These are phyloP conservation scores for Dipteronia sinensis DNA, from an alignment of 345 rosid genomes.

Conservation along the genomic window DNA sequence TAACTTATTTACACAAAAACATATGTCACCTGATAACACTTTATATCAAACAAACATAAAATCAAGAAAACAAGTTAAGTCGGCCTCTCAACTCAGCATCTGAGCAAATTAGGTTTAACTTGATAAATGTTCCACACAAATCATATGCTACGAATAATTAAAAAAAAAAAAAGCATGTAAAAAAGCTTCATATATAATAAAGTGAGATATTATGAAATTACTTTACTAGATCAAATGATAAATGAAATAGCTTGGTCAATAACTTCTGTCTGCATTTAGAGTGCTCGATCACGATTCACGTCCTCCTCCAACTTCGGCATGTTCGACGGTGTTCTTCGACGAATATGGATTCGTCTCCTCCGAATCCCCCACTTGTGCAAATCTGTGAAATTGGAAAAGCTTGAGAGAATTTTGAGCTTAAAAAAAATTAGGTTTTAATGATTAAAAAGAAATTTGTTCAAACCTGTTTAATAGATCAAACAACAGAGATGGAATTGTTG, in stretches of 20 bases:
- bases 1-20: background rate
- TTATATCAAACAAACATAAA: background rate
- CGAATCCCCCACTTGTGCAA: no score
- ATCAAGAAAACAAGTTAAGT: background rate
- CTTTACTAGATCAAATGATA: background rate
- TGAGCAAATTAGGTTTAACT: background rate
- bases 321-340: no score
- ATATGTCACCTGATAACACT: background rate
- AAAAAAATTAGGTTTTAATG: no score
- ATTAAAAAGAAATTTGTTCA: no score
- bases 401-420: no score
- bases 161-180: background rate
- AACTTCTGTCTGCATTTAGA: constrained; percentile 48
- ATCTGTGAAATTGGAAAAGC: no score
- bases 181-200: background rate
- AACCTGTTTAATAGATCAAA: no score
- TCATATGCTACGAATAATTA: background rate
- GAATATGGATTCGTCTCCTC: no score
- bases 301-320: no score
- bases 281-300: no score
- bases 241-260: background rate
- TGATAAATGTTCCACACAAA: background rate
- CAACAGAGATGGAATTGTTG: no score
- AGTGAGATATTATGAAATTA: background rate
- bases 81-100: background rate